Base-by-base conservation (phyloP, 345 rosid genomes). In the Sonneratia alba region DNA sequence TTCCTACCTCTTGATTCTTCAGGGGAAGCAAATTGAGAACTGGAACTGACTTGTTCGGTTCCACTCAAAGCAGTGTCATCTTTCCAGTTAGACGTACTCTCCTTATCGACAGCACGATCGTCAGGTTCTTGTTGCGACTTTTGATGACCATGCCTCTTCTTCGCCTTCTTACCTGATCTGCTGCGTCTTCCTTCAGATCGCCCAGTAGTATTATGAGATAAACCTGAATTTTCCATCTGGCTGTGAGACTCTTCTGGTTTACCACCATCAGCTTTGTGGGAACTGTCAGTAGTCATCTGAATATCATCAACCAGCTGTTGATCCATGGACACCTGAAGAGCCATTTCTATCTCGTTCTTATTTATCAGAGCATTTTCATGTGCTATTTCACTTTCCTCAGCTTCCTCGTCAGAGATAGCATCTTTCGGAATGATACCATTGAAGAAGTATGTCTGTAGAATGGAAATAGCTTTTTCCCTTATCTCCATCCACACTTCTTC, bases 401-500 rank as follows among this genome's bases (percentile, higher is more conserved):
- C 89, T 68, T 93, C 97, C 81, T 84, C 92, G 53, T 92, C 98
- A 78, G 96, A 91, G 75, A 88, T 76, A 22, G 87, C 84, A 86
- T 88, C 85, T 75, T 77, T 81, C 62, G 97, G 98, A 74, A 88
- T 61, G 48, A 84, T 76, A 71, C 96, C 97, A 70, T 92, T 93
- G 77, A 83, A 79, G 81, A 92, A 87, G 85, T 87, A 96, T 9
- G 90, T 80, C 72, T 91, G 98, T 76, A 96, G 81, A 71, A 92
- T 79, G 66, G 96, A 87, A 70, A 91, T 84, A 62, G 97, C 89
- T 77, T 96, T 96, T 70, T 96, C 99, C 78, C 98, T 85, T 67
- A 92, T 89, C 85, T 96, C 98, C 88, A 92, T 81, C 99, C 99
- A 96, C 48, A 89, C 98, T 85, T 96, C 99, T 88, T 96, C 99